These are phyloP conservation scores for Mollisia scopiformis DNA, from an alignment of 2,329 filamentous ascomycete species.

Conservation along the genomic window DNA sequence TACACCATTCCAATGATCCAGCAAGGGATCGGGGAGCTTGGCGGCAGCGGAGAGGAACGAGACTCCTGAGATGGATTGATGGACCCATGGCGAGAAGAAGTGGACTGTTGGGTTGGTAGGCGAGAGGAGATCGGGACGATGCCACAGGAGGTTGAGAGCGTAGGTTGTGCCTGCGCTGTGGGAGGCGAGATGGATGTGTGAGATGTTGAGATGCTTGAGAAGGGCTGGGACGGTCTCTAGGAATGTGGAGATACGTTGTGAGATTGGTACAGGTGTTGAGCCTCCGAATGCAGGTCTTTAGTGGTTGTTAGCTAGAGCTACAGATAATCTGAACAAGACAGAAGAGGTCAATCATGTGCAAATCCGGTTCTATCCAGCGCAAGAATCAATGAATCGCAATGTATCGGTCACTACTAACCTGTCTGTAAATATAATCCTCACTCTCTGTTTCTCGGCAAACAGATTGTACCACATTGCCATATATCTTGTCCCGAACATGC, in stretches of 20 bases:
- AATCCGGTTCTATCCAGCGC: no score
- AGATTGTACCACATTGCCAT: slow-evolving; percentile 33
- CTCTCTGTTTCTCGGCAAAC: slow-evolving; percentile 35
- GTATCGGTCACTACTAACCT: no score
- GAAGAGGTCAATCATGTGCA: background rate
- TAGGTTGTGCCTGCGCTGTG: slow-evolving; percentile 48
- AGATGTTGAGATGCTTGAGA: slow-evolving; percentile 39
- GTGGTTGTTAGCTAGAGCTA: background rate
- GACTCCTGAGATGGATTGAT: slow-evolving; percentile 32
- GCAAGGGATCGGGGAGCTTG: slow-evolving; percentile 27
- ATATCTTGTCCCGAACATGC: slow-evolving; percentile 43
- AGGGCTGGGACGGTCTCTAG: slow-evolving; percentile 45
- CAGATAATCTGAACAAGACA: background rate
- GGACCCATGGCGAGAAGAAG: slow-evolving; percentile 43
- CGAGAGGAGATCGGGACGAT: slow-evolving; percentile 38
- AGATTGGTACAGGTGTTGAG: slow-evolving; percentile 42
- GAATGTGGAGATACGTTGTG: slow-evolving; percentile 42
- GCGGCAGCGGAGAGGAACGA: slow-evolving; percentile 18
- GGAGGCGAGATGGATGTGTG: slow-evolving; percentile 42
- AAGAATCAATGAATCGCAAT: no score
- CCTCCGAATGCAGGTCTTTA: slow-evolving; percentile 48
- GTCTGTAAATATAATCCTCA: slow-evolving; percentile 43
- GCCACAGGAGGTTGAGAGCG: slow-evolving; percentile 43
- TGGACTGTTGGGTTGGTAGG: slow-evolving; percentile 34
- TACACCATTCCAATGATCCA: slow-evolving; percentile 38